These are phyloP conservation scores for Calonectria pteridis DNA, from an alignment of 2,329 filamentous ascomycete genomes.

Conservation along the genomic window DNA sequence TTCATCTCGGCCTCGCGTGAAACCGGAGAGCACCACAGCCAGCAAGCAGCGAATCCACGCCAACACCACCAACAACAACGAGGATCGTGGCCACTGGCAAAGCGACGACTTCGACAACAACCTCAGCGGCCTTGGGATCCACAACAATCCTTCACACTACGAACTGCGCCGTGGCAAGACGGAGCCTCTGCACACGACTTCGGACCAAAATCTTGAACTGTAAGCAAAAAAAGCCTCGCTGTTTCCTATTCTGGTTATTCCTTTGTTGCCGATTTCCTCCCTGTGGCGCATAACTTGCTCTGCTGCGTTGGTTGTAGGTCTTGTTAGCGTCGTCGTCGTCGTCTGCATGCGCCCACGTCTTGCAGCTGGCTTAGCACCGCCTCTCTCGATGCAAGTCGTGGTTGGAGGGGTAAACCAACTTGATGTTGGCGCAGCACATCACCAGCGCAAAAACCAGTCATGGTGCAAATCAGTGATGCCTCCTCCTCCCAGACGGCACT, in stretches of 20 bases:
- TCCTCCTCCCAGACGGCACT: not conserved
- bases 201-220: conserved; percentile 40
- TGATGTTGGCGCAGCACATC: conserved; percentile 19
- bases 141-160: conserved; percentile 45
- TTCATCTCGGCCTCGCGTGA: conserved; percentile 30
- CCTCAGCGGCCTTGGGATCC: conserved; percentile 46
- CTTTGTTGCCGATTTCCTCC: not conserved
- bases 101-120: conserved; percentile 42
- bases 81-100: conserved; percentile 35
- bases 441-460: not conserved
- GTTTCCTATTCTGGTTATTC: conserved; percentile 9
- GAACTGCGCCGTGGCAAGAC: conserved; percentile 50
- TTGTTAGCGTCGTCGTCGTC: conserved; percentile 12
- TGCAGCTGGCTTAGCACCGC: not conserved
- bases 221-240: conserved; percentile 43
- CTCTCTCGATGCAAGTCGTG: not conserved
- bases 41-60: conserved; percentile 16
- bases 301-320: not conserved
- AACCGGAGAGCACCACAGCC: conserved; percentile 28
- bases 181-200: conserved; percentile 41
- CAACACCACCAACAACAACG: conserved; percentile 24
- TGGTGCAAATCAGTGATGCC: conserved; percentile 8
- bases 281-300: not conserved
- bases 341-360: not conserved
- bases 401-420: not conserved